These are phyloP conservation scores for Hortiboletus flavorubellus DNA, from an alignment of 768 basidiomycete genomes.

Conservation along the genomic window DNA sequence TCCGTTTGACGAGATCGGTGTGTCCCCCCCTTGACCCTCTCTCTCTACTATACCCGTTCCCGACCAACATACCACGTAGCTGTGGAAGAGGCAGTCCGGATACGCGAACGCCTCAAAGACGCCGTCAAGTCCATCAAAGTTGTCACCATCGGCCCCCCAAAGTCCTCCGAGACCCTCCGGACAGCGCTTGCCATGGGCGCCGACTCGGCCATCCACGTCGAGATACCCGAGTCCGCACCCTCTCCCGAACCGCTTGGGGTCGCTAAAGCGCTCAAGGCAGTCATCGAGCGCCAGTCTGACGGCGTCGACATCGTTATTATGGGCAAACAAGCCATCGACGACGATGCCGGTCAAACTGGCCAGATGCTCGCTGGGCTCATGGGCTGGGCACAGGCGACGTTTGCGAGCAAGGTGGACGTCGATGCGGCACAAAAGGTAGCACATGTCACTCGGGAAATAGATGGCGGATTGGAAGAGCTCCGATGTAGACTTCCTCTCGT, in stretches of 20 bases:
- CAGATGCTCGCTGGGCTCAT: conserved; percentile 96
- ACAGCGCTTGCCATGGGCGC: conserved; percentile 99
- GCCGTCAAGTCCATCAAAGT: conserved; percentile 84
- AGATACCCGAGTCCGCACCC: conserved; percentile 68
- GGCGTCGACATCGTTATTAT: conserved; percentile 86
- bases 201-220: conserved; percentile 88
- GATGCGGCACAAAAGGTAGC: conserved; percentile 61
- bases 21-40: neutral
- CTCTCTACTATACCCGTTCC: neutral
- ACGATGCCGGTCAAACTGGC: conserved; percentile 92
- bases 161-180: conserved; percentile 84
- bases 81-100: conserved; percentile 93
- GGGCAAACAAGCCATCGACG: conserved; percentile 98
- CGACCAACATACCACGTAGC: conserved; percentile 44
- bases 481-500: conserved; percentile 77
- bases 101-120: conserved; percentile 82
- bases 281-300: conserved; percentile 62
- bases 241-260: conserved; percentile 88
- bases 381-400: conserved; percentile 92
- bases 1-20: conserved; percentile 98
- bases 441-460: conserved; percentile 83
- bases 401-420: conserved; percentile 83
- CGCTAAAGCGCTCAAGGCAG: conserved; percentile 76
- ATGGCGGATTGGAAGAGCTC: conserved; percentile 88
- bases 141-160: conserved; percentile 91